Base-by-base conservation (phyloP, 345 rosid species). In the Aquilaria yunnanensis region DNA sequence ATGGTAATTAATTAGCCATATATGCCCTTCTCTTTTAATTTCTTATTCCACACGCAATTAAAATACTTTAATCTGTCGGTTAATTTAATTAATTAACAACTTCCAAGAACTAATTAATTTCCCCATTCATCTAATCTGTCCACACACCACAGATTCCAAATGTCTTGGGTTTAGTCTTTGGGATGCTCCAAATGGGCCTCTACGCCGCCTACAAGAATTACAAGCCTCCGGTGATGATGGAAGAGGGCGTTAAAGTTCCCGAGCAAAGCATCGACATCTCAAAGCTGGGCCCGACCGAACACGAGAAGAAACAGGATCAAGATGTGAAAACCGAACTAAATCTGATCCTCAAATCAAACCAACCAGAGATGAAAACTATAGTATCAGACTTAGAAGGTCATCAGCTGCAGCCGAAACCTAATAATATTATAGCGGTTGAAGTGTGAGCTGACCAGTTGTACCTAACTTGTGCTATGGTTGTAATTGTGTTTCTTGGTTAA, bases 161-260 rank as follows among this genome's bases (percentile, higher is more conserved):
- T 59, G 72, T 79, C 67, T 43, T 84, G 32, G 89, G 89, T 3
- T 67, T 81, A 45, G 14, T 10, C 10, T 81, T 84, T 6, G 89
- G 89, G 33, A 47, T 81, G 46, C 72, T 75, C 47, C 89, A 84
- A 67, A 84, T 84, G 89, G 56, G 75, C 23, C 61, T 84, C 7
- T 84, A 84, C 60, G 64, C 72, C 53, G 63, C 81, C 14, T 84
- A 67, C 51, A 81, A 67, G 72, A 77, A 75, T 43, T 65, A 69
- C 41, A 9, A 33, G 63, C 75, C 75, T 65, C 62, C 72, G 59
- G 56, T 76, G 52, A 51, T 61, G 3, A 74, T 23, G 23, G 76
- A 57, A 60, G 75, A 82, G 1, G 64, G 51, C 2, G 43, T 37
- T 10, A 59, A 68, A 60, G 33, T 74, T 37, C 69, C 75, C 4